phyloP scores from a whole-genome alignment of 371 early-diverging fungal species.

The Batkoa obscura region DNA sequence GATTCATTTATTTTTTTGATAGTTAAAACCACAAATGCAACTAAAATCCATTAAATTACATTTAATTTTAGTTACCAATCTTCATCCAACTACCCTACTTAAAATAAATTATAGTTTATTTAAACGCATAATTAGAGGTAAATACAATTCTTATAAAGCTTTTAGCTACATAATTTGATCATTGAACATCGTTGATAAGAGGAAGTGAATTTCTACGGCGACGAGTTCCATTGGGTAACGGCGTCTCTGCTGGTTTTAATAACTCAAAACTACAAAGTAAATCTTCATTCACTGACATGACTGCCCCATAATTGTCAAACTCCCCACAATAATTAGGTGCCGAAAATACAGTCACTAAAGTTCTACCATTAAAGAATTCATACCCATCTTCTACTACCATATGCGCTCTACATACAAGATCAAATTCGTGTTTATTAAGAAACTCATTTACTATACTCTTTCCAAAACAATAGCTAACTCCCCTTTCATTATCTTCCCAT shows the following conservation, averaged over 20 bases:
- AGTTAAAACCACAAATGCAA: too few relatives aligned
- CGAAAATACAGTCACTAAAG: conserved; percentile 84
- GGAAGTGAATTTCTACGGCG: neutral
- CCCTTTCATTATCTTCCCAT: conserved; percentile 86
- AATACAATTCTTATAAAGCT: too few relatives aligned
- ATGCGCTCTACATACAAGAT: conserved; percentile 86
- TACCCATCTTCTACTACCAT: conserved; percentile 94
- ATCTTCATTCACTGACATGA: conserved; percentile 94
- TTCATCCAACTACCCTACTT: too few relatives aligned
- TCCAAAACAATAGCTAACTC: conserved; percentile 78
- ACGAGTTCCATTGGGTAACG: neutral
- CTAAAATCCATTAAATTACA: too few relatives aligned
- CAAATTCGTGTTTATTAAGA: conserved; percentile 78
- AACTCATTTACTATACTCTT: conserved; percentile 72
- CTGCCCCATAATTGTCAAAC: conserved; percentile 91
- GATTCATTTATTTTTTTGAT: too few relatives aligned
- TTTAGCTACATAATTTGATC: too few relatives aligned
- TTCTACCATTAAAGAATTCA: conserved; percentile 84
- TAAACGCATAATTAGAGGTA: too few relatives aligned
- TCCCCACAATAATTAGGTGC: conserved; percentile 95
- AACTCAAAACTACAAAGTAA: conserved; percentile 63
- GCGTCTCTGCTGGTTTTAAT: conserved; percentile 47
- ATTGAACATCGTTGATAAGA: too few relatives aligned
- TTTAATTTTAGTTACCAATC: too few relatives aligned
- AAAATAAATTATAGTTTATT: too few relatives aligned